Percentiles rank a stretch among this genome's conserved stretches.
phyloP scores from a whole-genome alignment of 1,139 yeast genomes.

The Blastobotrys capitulatus region DNA sequence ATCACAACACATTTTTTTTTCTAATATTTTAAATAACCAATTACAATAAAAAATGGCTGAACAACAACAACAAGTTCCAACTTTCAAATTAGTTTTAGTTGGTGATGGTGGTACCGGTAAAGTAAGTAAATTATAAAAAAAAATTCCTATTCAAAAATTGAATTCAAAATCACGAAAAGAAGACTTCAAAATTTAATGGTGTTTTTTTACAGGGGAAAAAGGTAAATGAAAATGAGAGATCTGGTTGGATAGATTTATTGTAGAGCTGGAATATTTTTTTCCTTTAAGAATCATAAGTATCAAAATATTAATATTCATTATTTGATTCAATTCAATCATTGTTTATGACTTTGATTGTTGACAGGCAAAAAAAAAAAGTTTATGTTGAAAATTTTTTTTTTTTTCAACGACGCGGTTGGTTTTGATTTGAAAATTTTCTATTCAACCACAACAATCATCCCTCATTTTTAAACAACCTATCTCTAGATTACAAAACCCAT shows the following conservation, averaged over 20 bases:
- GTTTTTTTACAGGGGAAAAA: background rate
- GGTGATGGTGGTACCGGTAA: slow-evolving; percentile 99
- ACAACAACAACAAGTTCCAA: slow-evolving; percentile 58
- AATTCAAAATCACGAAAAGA: no score
- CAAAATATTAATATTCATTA: background rate
- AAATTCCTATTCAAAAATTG: no score
- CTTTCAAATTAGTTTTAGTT: slow-evolving; percentile 94
- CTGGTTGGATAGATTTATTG: no score
- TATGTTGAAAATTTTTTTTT: background rate
- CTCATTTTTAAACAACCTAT: no score
- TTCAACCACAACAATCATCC: no score
- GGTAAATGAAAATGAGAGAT: no score
- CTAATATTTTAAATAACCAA: slow-evolving; percentile 6
- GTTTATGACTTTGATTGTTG: background rate
- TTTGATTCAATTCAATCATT: background rate
- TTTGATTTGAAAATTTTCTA: no score
- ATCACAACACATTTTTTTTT: background rate
- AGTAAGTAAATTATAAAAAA: slow-evolving; percentile 35
- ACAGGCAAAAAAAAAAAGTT: background rate
- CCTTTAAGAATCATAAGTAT: no score
- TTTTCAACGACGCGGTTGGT: no score
- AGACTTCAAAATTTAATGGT: no score
- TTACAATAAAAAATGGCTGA: slow-evolving; percentile 41
- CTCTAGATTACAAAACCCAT: no score
- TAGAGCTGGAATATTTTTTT: no score